phyloP scores from a whole-genome alignment of 2,329 filamentous ascomycete species.

The Colletotrichum sp. region DNA sequence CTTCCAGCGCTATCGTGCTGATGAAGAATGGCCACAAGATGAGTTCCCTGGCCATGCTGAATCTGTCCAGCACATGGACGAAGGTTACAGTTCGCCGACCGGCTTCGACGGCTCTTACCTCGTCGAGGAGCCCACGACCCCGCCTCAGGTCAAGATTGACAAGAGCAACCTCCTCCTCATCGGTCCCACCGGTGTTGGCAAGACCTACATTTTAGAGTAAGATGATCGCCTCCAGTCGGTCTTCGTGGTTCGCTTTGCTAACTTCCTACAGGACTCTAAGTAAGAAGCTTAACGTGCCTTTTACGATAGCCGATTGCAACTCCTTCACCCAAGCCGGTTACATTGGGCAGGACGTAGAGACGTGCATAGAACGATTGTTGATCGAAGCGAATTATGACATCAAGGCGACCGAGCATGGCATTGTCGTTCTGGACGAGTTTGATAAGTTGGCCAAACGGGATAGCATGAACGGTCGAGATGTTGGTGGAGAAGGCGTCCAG shows the following conservation, averaged over 20 bases:
- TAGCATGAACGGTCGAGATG: constrained; percentile 87
- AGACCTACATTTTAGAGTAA: constrained; percentile 87
- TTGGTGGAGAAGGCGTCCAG: constrained; percentile 95
- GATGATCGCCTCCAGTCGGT: constrained; percentile 22
- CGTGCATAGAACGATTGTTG: constrained; percentile 87
- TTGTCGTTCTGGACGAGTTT: constrained; percentile 95
- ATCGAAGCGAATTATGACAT: constrained; percentile 91
- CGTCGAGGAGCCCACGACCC: constrained; percentile 47
- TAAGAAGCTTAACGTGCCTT: constrained; percentile 91
- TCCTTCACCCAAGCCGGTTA: constrained; percentile 96
- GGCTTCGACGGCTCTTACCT: constrained; percentile 50
- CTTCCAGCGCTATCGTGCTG: constrained; percentile 32
- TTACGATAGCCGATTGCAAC: constrained; percentile 94
- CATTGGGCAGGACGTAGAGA: constrained; percentile 97
- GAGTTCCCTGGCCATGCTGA: constrained; percentile 59
- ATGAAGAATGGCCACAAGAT: constrained; percentile 47
- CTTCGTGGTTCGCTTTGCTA: not conserved
- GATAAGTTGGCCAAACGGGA: constrained; percentile 95
- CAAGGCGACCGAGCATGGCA: constrained; percentile 83
- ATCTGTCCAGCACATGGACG: constrained; percentile 45
- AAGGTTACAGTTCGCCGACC: constrained; percentile 24
- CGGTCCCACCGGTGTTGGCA: constrained; percentile 92
- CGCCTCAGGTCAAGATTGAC: constrained; percentile 74
- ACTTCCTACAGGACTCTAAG: constrained; percentile 75
- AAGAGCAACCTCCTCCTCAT: constrained; percentile 94